phyloP scores from a whole-genome alignment of 345 rosid species.

The Viola odorata region DNA sequence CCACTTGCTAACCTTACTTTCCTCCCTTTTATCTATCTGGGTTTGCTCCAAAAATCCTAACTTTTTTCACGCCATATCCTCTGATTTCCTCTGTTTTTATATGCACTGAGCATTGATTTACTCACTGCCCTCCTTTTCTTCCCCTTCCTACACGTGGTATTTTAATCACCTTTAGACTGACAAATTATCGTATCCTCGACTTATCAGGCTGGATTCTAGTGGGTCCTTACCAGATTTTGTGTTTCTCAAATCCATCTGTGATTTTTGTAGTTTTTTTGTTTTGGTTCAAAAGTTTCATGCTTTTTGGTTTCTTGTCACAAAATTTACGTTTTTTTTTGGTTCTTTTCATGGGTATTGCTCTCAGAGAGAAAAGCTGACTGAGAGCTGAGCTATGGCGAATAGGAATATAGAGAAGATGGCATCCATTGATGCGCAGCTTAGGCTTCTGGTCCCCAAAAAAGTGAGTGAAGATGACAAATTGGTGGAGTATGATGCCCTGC shows the following conservation, averaged over 20 bases:
- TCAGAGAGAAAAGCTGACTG: slow-evolving; percentile 14
- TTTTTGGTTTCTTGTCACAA: neutral
- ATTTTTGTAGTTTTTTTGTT: too few relatives aligned
- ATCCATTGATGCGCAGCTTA: slow-evolving; percentile 91
- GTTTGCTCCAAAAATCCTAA: too few relatives aligned
- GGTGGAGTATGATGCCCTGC: slow-evolving; percentile 90
- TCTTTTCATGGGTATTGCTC: neutral
- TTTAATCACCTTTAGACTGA: too few relatives aligned
- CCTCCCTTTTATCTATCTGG: too few relatives aligned
- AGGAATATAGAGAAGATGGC: slow-evolving; percentile 82
- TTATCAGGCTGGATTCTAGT: slow-evolving; percentile 1
- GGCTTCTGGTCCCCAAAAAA: slow-evolving; percentile 71
- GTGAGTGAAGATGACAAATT: slow-evolving; percentile 95
- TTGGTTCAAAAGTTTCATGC: too few relatives aligned
- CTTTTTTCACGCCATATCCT: too few relatives aligned
- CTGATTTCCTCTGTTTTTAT: too few relatives aligned
- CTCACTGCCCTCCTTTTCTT: too few relatives aligned
- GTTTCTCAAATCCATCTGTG: neutral
- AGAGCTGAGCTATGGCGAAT: slow-evolving; percentile 33
- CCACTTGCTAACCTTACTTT: too few relatives aligned
- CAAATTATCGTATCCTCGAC: neutral
- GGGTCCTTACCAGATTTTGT: slow-evolving; percentile 15
- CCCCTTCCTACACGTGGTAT: too few relatives aligned
- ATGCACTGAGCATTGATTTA: too few relatives aligned
- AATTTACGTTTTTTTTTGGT: neutral